These are phyloP conservation scores for Coemansia sp. DNA, from an alignment of 192 early-diverging fungal genomes.

Conservation along the genomic window DNA sequence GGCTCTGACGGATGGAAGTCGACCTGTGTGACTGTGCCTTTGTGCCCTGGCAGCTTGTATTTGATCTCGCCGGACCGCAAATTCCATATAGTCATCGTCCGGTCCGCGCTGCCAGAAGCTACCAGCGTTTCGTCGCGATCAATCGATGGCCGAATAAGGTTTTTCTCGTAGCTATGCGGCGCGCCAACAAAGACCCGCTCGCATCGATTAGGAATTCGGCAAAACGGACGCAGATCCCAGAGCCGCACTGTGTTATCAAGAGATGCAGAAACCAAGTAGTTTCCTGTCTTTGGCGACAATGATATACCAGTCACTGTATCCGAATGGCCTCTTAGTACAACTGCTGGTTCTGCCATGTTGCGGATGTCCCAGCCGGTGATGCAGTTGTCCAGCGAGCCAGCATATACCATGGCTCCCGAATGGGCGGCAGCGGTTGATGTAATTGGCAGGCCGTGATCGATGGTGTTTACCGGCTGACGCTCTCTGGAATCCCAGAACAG, in stretches of 20 bases:
- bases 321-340: constrained; percentile 73
- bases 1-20: constrained; percentile 91
- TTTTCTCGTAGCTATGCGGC: constrained; percentile 94
- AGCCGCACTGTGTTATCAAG: constrained; percentile 95
- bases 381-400: constrained; percentile 87
- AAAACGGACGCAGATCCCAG: constrained; percentile 94
- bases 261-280: constrained; percentile 76
- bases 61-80: constrained; percentile 71
- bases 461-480: constrained; percentile 60
- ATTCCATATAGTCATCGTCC: constrained; percentile 91
- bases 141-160: constrained; percentile 88
- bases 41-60: constrained; percentile 95
- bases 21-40: constrained; percentile 89
- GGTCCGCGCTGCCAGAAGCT: constrained; percentile 82
- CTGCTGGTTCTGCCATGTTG: constrained; percentile 48
- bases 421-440: constrained; percentile 75
- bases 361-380: constrained; percentile 92
- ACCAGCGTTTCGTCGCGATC: constrained; percentile 81
- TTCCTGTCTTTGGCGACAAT: constrained; percentile 79
- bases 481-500: constrained; percentile 72
- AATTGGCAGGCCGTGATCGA: constrained; percentile 66
- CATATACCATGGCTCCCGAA: constrained; percentile 77
- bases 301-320: constrained; percentile 88
- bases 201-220: constrained; percentile 66
- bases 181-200: constrained; percentile 80